phyloP scores from a whole-genome alignment of 306 rosid species.

The Trifolium dubium region DNA sequence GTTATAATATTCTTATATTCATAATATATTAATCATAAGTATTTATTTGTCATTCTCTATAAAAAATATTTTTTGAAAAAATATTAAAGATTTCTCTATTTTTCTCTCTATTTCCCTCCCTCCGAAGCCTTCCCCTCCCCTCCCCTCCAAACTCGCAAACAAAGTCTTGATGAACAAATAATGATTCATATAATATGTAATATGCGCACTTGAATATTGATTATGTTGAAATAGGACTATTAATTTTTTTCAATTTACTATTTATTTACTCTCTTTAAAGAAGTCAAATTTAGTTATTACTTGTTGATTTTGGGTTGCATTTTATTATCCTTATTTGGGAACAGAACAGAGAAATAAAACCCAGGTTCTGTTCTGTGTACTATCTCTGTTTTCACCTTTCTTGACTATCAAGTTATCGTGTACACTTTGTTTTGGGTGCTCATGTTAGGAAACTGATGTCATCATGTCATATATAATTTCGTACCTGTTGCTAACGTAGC shows the following conservation, averaged over 20 bases:
- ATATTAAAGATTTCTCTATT: too few relatives aligned
- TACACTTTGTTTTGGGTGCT: neutral
- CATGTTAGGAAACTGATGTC: neutral
- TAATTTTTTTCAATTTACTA: neutral
- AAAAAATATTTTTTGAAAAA: too few relatives aligned
- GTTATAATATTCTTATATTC: too few relatives aligned
- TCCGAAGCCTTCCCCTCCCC: too few relatives aligned
- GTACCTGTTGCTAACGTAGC: neutral
- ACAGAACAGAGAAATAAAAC: neutral
- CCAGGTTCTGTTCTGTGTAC: neutral
- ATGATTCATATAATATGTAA: too few relatives aligned
- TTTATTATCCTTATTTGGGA: constrained; percentile 9
- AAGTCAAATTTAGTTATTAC: neutral
- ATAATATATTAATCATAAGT: too few relatives aligned
- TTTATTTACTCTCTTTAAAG: too few relatives aligned
- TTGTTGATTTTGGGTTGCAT: constrained; percentile 18
- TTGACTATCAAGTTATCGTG: neutral
- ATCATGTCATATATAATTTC: neutral
- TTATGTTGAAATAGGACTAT: neutral
- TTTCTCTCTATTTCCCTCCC: too few relatives aligned
- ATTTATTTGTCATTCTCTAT: too few relatives aligned
- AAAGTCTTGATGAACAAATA: too few relatives aligned
- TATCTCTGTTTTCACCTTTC: constrained; percentile 26
- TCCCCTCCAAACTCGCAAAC: too few relatives aligned
- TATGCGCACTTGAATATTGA: too few relatives aligned